Conservation (phyloP, 495 filamentous ascomycete species). For the Poronia punctata region DNA sequence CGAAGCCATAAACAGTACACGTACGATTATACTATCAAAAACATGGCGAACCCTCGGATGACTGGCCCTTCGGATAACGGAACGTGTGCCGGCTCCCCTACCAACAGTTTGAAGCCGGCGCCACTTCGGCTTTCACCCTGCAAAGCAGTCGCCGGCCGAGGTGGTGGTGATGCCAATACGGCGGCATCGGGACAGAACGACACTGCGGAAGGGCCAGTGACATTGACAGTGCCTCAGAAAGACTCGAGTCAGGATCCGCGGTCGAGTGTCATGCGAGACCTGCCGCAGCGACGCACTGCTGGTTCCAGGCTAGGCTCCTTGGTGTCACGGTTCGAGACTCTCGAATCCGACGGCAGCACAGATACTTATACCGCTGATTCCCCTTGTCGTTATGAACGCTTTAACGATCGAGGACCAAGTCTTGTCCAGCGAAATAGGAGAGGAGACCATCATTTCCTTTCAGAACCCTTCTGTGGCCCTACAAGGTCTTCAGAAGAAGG, state of each 20-base stretch:
- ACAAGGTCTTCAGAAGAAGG: too few relatives aligned
- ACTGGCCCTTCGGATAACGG: too few relatives aligned
- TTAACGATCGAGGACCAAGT: too few relatives aligned
- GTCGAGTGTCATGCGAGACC: not conserved
- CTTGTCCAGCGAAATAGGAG: too few relatives aligned
- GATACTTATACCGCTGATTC: conserved; percentile 7
- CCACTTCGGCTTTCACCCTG: conserved; percentile 7
- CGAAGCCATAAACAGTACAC: too few relatives aligned
- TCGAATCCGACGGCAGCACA: conserved; percentile 25
- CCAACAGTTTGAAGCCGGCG: conserved; percentile 3
- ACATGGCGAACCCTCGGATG: too few relatives aligned
- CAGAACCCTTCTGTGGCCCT: too few relatives aligned
- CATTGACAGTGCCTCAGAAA: not conserved
- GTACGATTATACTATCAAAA: too few relatives aligned
- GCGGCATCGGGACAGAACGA: not conserved
- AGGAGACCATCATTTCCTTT: too few relatives aligned
- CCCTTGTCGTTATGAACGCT: too few relatives aligned
- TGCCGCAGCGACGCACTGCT: conserved; percentile 11
- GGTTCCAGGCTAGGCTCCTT: conserved; percentile 23
- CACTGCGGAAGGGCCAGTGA: not conserved
- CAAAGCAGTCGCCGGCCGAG: not conserved
- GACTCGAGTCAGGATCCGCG: not conserved
- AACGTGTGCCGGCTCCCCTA: not conserved
- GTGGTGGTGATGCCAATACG: not conserved
- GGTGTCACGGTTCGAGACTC: conserved; percentile 36